Evolutionary conservation across 2,329 filamentous ascomycete genomes (phyloP).

Genomic region (Claviceps africana): DNA sequence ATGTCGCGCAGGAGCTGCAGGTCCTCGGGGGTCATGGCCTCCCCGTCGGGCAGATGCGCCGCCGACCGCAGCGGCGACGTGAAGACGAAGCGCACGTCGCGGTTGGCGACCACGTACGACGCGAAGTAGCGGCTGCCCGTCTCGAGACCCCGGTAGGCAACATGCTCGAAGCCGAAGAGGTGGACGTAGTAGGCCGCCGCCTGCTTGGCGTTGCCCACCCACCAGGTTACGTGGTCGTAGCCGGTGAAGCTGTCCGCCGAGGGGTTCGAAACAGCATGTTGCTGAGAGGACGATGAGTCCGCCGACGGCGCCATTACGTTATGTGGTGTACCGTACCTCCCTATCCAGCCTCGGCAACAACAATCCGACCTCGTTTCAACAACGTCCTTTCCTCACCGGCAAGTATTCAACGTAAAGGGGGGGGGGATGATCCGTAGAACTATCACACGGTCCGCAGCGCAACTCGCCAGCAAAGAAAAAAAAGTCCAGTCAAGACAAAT

Average conservation of each 20-base stretch:
- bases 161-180: conserved; percentile 69
- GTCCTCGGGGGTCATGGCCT: conserved; percentile 50
- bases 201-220: conserved; percentile 93
- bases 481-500: too few species aligned
- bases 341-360: too few species aligned
- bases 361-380: too few species aligned
- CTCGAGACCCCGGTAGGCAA: conserved; percentile 80
- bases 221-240: conserved; percentile 92
- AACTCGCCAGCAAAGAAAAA: too few species aligned
- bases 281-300: conserved; percentile 26
- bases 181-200: conserved; percentile 78
- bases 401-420: too few species aligned
- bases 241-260: conserved; percentile 50
- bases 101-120: conserved; percentile 72
- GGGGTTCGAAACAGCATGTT: conserved; percentile 22
- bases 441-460: too few species aligned
- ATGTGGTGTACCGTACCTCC: not conserved
- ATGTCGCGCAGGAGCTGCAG: conserved; percentile 56
- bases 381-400: too few species aligned
- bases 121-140: conserved; percentile 70
- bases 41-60: conserved; percentile 38
- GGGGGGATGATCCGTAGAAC: too few species aligned
- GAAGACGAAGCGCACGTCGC: conserved; percentile 66
- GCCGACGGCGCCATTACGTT: conserved; percentile 51
- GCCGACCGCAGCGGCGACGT: conserved; percentile 62